Evolutionary conservation across 306 rosid genomes (phyloP).

Genomic region (Quercus engelmannii): DNA sequence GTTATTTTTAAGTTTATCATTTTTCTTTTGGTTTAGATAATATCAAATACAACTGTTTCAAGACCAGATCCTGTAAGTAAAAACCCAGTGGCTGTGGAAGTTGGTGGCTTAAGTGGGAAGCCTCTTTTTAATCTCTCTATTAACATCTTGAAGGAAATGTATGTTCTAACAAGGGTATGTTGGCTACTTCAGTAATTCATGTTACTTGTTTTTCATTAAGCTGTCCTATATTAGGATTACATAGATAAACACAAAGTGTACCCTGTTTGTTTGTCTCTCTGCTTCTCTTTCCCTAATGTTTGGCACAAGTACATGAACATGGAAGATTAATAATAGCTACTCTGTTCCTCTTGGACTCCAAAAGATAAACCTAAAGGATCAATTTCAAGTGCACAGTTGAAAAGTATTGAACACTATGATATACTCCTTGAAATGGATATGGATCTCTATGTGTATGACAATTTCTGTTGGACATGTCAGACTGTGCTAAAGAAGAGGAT

Average conservation of each 20-base stretch:
- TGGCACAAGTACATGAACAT: background rate
- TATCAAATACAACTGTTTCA: constrained; percentile 91
- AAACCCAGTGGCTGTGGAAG: constrained; percentile 64
- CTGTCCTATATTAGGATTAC: background rate
- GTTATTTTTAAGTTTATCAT: background rate
- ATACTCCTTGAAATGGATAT: background rate
- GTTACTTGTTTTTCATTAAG: background rate
- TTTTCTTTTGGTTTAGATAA: constrained; percentile 48
- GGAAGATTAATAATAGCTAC: background rate
- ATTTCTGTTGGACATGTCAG: background rate
- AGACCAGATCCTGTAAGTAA: constrained; percentile 64
- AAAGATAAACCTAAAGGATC: background rate
- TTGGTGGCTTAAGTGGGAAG: constrained; percentile 98
- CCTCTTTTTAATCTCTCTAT: constrained; percentile 81
- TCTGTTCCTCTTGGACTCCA: background rate
- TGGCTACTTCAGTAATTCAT: constrained; percentile 14
- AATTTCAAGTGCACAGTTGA: background rate
- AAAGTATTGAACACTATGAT: background rate
- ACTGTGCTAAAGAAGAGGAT: background rate
- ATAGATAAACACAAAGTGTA: background rate
- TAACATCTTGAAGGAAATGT: constrained; percentile 77
- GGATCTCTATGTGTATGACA: background rate
- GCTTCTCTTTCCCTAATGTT: constrained; percentile 1
- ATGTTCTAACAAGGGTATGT: constrained; percentile 85
- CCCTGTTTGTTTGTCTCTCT: background rate